These are phyloP conservation scores for Debaryomyces robertsiae DNA, from an alignment of 1,139 yeast genomes.

Conservation along the genomic window DNA sequence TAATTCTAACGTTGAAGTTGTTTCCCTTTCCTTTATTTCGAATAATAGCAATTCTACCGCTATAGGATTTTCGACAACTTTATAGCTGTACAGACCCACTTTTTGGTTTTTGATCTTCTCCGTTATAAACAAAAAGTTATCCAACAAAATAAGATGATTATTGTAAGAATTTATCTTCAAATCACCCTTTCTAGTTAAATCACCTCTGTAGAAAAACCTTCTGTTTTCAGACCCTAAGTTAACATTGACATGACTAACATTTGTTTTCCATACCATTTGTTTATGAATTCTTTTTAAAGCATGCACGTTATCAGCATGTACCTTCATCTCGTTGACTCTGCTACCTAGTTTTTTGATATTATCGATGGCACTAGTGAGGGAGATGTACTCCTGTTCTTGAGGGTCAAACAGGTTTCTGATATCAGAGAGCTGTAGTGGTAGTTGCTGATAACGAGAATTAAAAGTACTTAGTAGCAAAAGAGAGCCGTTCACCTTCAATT, in stretches of 20 bases:
- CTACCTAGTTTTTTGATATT: slow-evolving; percentile 37
- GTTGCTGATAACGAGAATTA: slow-evolving; percentile 70
- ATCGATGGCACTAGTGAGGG: slow-evolving; percentile 57
- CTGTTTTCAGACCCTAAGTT: slow-evolving; percentile 60
- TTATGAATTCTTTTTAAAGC: slow-evolving; percentile 48
- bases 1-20: slow-evolving; percentile 22
- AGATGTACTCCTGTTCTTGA: slow-evolving; percentile 57
- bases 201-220: slow-evolving; percentile 61
- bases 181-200: slow-evolving; percentile 63
- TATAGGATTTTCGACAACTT: slow-evolving; percentile 59
- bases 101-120: slow-evolving; percentile 43
- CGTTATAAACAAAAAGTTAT: slow-evolving; percentile 70
- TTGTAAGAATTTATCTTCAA: slow-evolving; percentile 54
- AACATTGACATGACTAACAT: slow-evolving; percentile 44
- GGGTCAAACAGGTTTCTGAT: slow-evolving; percentile 51
- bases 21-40: slow-evolving; percentile 44
- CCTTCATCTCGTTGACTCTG: slow-evolving; percentile 54
- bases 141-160: slow-evolving; percentile 63
- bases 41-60: slow-evolving; percentile 61
- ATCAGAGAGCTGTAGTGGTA: slow-evolving; percentile 67
- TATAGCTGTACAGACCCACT: slow-evolving; percentile 31
- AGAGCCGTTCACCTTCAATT: slow-evolving; percentile 55
- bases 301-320: slow-evolving; percentile 55
- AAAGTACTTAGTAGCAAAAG: slow-evolving; percentile 74
- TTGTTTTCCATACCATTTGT: slow-evolving; percentile 53